Evolutionary conservation across 441 rosid genomes (phyloP).

Genomic region (Eutrema salsugineum): DNA sequence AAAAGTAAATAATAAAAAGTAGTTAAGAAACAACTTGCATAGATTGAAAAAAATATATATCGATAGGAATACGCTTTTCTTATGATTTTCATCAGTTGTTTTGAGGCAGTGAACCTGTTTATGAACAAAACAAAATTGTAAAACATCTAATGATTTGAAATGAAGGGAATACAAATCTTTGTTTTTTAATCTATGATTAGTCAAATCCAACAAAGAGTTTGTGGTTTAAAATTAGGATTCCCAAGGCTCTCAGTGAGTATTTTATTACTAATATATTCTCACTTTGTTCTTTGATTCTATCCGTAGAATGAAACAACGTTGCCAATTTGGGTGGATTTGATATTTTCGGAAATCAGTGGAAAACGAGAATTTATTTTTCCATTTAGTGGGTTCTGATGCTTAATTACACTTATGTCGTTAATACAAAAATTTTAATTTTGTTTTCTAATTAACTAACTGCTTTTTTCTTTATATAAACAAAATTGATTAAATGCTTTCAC

Average conservation of each 20-base stretch:
- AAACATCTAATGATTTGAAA: background rate
- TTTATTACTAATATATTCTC: background rate
- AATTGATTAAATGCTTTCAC: background rate
- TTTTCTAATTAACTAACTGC: background rate
- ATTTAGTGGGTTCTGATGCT: constrained; percentile 21
- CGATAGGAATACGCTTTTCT: background rate
- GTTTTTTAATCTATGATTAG: constrained; percentile 1
- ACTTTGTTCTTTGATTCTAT: constrained; percentile 9
- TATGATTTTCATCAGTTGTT: background rate
- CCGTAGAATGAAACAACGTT: constrained; percentile 14
- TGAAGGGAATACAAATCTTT: background rate
- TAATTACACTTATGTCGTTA: background rate
- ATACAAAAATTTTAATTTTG: too few species aligned
- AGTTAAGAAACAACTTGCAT: background rate
- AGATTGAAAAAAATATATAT: background rate
- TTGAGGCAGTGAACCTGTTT: background rate
- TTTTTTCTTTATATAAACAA: background rate
- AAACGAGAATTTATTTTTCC: constrained; percentile 2
- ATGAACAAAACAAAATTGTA: background rate
- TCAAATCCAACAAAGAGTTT: background rate
- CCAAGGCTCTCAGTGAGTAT: background rate
- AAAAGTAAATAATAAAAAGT: background rate
- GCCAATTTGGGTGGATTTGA: constrained; percentile 22
- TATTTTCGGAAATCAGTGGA: constrained; percentile 11
- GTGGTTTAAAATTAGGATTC: constrained; percentile 12